Conservation (phyloP, 2,329 filamentous ascomycete species). For the Fusarium albosuccineum region DNA sequence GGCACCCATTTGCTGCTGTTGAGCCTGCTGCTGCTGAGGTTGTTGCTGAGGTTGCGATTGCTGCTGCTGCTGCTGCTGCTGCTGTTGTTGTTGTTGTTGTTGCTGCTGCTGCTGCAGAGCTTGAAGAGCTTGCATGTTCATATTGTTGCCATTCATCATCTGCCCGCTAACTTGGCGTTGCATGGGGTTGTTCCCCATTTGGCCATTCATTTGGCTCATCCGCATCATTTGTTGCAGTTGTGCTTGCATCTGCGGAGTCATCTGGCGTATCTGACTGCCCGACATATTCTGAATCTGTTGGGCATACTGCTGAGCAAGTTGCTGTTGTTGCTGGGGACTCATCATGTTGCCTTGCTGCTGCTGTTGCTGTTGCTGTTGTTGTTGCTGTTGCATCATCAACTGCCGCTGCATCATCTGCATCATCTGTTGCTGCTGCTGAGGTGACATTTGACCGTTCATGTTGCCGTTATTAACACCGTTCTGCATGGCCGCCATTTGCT, state of each 20-base stretch:
- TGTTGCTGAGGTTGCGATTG: conserved; percentile 53
- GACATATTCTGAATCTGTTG: conserved; percentile 60
- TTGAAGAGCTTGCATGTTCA: conserved; percentile 56
- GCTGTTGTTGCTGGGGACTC: conserved; percentile 57
- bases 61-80: conserved; percentile 50
- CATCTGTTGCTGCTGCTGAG: conserved; percentile 55
- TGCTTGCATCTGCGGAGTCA: conserved; percentile 52
- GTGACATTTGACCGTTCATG: conserved; percentile 55
- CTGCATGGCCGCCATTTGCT: conserved; percentile 58
- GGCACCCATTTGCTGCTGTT: conserved; percentile 50
- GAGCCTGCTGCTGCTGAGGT: conserved; percentile 47
- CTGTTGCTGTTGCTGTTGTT: conserved; percentile 42
- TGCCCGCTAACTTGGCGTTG: conserved; percentile 51
- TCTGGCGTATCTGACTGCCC: conserved; percentile 50
- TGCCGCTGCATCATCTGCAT: conserved; percentile 56
- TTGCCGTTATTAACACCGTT: conserved; percentile 52
- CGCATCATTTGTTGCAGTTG: conserved; percentile 54
- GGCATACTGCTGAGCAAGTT: conserved; percentile 59
- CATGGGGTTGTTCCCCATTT: conserved; percentile 48
- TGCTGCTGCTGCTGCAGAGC: conserved; percentile 56
- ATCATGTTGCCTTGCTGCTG: conserved; percentile 56
- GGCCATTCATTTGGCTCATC: conserved; percentile 52
- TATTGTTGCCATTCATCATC: conserved; percentile 57
- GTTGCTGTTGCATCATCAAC: conserved; percentile 54
- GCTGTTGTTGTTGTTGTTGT: conserved; percentile 50